Conservation (phyloP, 176 grass and related monocot species). For the Rhynchospora tenuis region DNA sequence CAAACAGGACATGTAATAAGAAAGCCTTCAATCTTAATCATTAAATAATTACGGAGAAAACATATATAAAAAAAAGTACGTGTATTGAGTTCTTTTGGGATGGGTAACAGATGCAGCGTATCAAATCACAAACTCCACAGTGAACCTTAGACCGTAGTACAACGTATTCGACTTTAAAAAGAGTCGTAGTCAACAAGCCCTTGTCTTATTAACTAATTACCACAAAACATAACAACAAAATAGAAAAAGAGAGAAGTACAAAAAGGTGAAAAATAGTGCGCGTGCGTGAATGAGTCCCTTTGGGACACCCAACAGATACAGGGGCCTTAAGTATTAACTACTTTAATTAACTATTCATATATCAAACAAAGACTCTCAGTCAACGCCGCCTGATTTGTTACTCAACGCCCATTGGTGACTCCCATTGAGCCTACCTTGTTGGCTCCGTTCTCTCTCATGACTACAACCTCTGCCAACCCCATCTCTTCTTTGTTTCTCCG, state of each 20-base stretch:
- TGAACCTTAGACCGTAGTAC: neutral
- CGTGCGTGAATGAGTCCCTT: neutral
- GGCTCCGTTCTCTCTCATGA: constrained; percentile 10
- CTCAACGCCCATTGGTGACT: neutral
- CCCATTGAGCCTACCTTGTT: constrained; percentile 21
- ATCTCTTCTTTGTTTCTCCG: constrained; percentile 54
- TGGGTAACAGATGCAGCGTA: neutral
- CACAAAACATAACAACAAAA: neutral
- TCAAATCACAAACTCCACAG: neutral
- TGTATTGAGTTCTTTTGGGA: neutral
- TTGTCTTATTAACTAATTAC: neutral
- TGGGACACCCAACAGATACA: neutral
- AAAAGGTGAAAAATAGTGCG: neutral
- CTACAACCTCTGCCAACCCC: constrained; percentile 59
- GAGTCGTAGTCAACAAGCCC: neutral
- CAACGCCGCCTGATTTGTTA: neutral
- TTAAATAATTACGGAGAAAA: neutral
- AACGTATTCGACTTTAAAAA: neutral
- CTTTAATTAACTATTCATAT: constrained; percentile 1
- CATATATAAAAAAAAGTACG: neutral
- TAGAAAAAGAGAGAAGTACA: neutral
- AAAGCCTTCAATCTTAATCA: neutral
- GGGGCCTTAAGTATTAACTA: neutral
- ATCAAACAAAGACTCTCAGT: neutral
- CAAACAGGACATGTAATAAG: neutral